Evolutionary conservation across 176 grass and related monocot genomes (phyloP).

Genomic region (Ampelocalamus luodianensis): DNA sequence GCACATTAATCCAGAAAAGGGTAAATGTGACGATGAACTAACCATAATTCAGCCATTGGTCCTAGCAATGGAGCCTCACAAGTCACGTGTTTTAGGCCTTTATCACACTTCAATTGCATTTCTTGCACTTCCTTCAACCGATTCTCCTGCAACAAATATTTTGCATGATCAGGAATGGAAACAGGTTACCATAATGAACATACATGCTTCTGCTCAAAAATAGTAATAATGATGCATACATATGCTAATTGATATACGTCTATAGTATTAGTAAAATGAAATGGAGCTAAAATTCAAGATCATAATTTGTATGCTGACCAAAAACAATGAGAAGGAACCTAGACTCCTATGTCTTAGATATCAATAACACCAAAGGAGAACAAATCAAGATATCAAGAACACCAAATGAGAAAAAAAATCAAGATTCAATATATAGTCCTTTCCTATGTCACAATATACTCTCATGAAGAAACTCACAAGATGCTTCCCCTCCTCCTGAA

Average conservation of each 20-base stretch:
- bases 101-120: constrained; percentile 84
- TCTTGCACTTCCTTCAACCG: constrained; percentile 94
- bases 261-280: neutral
- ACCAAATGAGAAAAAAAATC: neutral
- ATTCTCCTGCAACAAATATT: constrained; percentile 62
- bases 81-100: constrained; percentile 68
- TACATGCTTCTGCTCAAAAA: constrained; percentile 1
- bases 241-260: neutral
- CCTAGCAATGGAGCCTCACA: constrained; percentile 53
- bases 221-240: neutral
- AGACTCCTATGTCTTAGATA: constrained; percentile 9
- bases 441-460: constrained; percentile 8
- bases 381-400: constrained; percentile 7
- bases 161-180: constrained; percentile 3
- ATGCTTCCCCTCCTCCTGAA: constrained; percentile 80
- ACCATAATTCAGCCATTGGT: constrained; percentile 58
- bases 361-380: neutral
- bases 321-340: constrained; percentile 3
- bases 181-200: neutral
- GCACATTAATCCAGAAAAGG: neutral
- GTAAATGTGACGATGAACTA: constrained; percentile 29
- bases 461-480: constrained; percentile 61
- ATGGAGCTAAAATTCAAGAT: constrained; percentile 4
- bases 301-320: neutral
- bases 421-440: neutral